These are phyloP conservation scores for Mortierella alpina DNA, from an alignment of 192 early-diverging fungal genomes.

Conservation along the genomic window DNA sequence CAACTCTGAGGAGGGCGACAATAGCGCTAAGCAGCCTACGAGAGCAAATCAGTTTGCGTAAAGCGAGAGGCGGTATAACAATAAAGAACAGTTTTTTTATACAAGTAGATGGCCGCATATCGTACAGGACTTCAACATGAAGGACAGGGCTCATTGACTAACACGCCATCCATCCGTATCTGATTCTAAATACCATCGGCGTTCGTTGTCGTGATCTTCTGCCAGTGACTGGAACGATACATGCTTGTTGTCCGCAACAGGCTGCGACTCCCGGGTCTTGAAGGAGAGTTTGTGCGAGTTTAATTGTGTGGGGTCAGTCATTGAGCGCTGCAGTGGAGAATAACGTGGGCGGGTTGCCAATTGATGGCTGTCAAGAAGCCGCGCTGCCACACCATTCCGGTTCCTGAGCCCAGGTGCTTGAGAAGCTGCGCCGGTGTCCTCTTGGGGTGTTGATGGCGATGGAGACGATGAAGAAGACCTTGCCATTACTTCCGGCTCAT, in stretches of 20 bases:
- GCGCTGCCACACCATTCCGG: neutral
- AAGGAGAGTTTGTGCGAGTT: neutral
- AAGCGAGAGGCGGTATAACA: neutral
- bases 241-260: neutral
- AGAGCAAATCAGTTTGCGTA: neutral
- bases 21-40: neutral
- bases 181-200: constrained; percentile 27
- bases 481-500: neutral
- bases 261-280: neutral
- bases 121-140: neutral
- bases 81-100: no score
- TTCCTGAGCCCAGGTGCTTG: no score
- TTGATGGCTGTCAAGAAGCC: neutral
- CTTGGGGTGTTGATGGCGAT: neutral
- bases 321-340: constrained; percentile 1
- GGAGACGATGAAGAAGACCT: no score
- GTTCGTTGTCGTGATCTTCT: constrained; percentile 14
- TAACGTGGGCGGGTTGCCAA: neutral
- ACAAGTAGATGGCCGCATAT: neutral
- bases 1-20: neutral
- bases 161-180: constrained; percentile 42
- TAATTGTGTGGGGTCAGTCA: constrained; percentile 26
- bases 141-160: neutral
- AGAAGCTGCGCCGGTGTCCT: neutral
- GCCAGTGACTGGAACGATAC: constrained; percentile 6